Base-by-base conservation (phyloP, 1,284 basidiomycete species). In the Anthracocystis walkeri region DNA sequence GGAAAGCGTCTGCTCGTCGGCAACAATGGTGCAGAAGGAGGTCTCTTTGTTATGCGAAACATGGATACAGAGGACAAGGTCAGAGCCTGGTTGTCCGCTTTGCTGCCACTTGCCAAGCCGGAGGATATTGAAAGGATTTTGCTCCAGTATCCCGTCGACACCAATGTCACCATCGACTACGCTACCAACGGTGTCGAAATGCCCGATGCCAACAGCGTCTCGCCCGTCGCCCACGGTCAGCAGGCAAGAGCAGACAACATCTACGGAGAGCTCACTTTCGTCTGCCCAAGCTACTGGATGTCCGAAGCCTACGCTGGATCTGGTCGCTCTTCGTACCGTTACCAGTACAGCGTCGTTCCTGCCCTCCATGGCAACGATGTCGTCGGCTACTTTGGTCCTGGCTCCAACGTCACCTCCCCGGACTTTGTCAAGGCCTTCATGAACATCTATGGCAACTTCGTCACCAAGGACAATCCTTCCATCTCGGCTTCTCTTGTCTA, bases 261-360 rank as follows among this genome's bases (percentile, higher is more conserved):
- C 20, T 67, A 67, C 7, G 70, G 55, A 25, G 70, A 73, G 40
- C 60, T 65, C n/a, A 64, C 70, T 1, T 73, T 73, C 21, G 70
- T 64, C 53, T 73, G 70, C 42, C 70, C 70, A 0, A 64, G 60
- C 56, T 73, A 73, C 61, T 73, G 70, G 70, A 59, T 73, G 56
- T 56, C 70, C 0, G 60, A 73, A 46, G 65, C 70, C 20, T 73
- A 63, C 64, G 60, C 57, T 31, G 69, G 69, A 31, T 63, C 59
- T 14, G 62, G 68, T 45, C 59, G 60, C 14, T 5, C 23, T 6
- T 56, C 70, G 3, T 73, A 60, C 57, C 52, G 64, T 7, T 73
- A 67, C 45, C 70, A 73, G 41, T 73, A 73, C 54, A 58, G 55
- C n/a, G 58, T 73, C n/a, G 20, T 66, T 4, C 64, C 70, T 4